Evolutionary conservation across 2,329 filamentous ascomycete species (phyloP), one percentile per base, ranked within the genome.

Genomic region (Orbilia quercus): DNA sequence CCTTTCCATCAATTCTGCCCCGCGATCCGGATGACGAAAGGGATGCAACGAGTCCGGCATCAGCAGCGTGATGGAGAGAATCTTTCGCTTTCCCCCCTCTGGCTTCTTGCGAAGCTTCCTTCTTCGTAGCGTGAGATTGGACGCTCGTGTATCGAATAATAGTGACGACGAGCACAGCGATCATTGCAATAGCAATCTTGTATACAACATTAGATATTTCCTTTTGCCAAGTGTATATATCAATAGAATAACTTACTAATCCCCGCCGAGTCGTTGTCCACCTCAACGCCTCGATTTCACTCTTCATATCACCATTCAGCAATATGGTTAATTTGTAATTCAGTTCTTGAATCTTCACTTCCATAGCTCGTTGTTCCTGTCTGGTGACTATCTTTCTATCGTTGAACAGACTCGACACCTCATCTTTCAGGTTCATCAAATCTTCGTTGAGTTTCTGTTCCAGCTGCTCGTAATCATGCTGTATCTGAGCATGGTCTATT

Each of bases 311-410:
- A 75, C 91, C 95, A 80, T 92, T 96, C 45, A 99, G 85, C 42
- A 87, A 85, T 31, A 96, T 92, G 20, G 91, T 96, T 80, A 99
- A 98, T 80, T 96, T 95, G 82, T 98, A 96, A 81, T 94, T 96
- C 77, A 98, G 85, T 82, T 96, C 90, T 84, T 97, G 93, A 75
- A 96, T 93, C 85, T 91, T 78, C 18, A 74, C 25, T 22, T 98
- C 94, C 79, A 91, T 90, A 5, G 85, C 85, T 79, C 92, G 89
- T 81, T 97, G 92, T 80, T 97, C 91, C 80, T 94, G 91, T 62
- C 92, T 84, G 1, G 96, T 92, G 1, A 88, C 87, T 91, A 98
- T 96, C 80, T 94, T 95, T 45, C 96, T 88, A 80, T 99, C 94
- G 79, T 98, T 94, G 80, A 98, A 97, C 85, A 97, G 90, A 66